A percentile compares a stretch with the other conserved stretches of the same genome.
Evolutionary conservation across 352 stramenopile species (phyloP).

Genomic region (Pythium vanterpoolii): DNA sequence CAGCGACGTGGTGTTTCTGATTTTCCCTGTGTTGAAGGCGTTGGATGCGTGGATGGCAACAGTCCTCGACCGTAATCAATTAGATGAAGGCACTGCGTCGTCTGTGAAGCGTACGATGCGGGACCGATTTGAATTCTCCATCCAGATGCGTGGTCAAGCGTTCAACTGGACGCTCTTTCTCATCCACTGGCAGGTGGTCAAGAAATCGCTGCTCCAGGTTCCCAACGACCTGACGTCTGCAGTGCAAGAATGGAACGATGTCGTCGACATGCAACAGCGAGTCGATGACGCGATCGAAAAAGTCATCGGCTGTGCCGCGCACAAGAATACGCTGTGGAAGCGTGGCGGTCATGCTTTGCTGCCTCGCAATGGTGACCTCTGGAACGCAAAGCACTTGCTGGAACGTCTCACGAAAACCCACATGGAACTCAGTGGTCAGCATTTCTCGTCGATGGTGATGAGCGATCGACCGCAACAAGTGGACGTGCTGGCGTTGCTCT

Average conservation of each 20-base stretch:
- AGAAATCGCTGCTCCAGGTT: constrained; percentile 46
- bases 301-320: constrained; percentile 55
- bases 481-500: constrained; percentile 72
- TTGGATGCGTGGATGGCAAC: constrained; percentile 37
- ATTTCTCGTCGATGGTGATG: constrained; percentile 23
- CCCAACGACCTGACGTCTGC: not conserved
- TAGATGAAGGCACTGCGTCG: constrained; percentile 27
- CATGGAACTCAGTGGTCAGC: constrained; percentile 21
- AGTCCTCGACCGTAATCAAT: not conserved
- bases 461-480: constrained; percentile 28
- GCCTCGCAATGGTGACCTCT: constrained; percentile 56
- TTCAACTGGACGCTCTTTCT: constrained; percentile 84
- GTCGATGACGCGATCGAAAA: constrained; percentile 70
- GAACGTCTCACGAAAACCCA: constrained; percentile 48
- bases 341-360: constrained; percentile 82
- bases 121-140: constrained; percentile 75
- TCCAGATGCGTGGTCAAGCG: constrained; percentile 46
- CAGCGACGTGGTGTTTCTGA: constrained; percentile 58
- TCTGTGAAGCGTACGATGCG: constrained; percentile 42
- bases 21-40: constrained; percentile 62
- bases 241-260: constrained; percentile 31
- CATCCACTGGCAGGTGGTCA: constrained; percentile 78
- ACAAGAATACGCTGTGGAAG: constrained; percentile 92
- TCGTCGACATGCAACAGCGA: constrained; percentile 70
- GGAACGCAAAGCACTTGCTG: constrained; percentile 68